Conservation (phyloP, 2,329 filamentous ascomycete species). For the Emmonsia crescens region DNA sequence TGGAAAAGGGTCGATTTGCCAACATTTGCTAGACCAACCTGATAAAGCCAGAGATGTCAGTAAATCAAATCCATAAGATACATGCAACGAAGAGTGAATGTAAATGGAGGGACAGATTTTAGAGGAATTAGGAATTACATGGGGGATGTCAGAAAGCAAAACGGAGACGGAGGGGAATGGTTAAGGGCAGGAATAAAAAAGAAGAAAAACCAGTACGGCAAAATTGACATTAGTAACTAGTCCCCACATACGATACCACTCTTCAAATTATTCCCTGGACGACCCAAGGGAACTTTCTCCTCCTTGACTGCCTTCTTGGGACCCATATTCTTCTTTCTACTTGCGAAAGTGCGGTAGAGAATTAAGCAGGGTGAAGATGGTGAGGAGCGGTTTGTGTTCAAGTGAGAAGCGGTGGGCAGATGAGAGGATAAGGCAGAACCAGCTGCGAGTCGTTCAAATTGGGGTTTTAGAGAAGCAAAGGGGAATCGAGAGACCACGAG, state of each 20-base stretch:
- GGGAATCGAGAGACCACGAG: constrained; percentile 17
- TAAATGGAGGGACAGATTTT: not conserved
- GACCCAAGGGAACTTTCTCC: constrained; percentile 92
- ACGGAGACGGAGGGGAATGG: constrained; percentile 17
- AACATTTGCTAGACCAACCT: constrained; percentile 98
- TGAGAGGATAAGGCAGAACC: constrained; percentile 47
- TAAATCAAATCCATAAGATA: not conserved
- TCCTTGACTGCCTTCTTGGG: constrained; percentile 88
- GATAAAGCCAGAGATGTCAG: constrained; percentile 11
- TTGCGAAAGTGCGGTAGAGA: constrained; percentile 37
- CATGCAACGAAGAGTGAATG: not conserved
- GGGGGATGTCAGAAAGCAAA: constrained; percentile 5
- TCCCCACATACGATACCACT: constrained; percentile 87
- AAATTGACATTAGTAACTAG: constrained; percentile 20
- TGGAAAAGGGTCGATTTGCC: constrained; percentile 99
- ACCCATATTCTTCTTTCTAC: constrained; percentile 64
- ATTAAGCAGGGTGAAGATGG: constrained; percentile 4
- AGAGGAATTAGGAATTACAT: not conserved
- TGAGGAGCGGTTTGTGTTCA: constrained; percentile 3
- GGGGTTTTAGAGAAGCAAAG: constrained; percentile 28
- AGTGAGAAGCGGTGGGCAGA: not conserved
- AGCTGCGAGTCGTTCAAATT: constrained; percentile 44
- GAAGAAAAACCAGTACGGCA: constrained; percentile 12
- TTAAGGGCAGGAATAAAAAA: constrained; percentile 15
- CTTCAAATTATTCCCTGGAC: constrained; percentile 96